Base-by-base conservation (phyloP, 257 asterid genomes). In the Phtheirospermum japonicum region DNA sequence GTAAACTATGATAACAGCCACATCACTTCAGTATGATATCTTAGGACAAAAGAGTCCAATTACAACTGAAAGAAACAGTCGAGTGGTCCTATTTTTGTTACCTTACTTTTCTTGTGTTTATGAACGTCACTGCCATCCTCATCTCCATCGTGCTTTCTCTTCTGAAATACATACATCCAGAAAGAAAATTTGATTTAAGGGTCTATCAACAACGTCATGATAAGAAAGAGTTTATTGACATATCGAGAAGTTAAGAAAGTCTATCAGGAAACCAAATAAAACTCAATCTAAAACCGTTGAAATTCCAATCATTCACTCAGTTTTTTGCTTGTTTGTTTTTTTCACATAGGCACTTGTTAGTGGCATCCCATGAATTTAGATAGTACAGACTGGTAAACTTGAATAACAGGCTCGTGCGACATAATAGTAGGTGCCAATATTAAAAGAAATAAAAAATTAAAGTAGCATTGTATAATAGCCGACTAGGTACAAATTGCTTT, bases 61-160 rank as follows among this genome's bases (percentile, higher is more conserved):
- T 34, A 42, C 57, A 66, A 40, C 43, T 20, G 63, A 72, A 2
- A 39, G 46, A 63, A 34, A 52, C 20, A 62, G 50, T 57, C 14
- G 2, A 20, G 33, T 33, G 63, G 51, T 30, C 71, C 53, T 53
- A 33, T 57, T 57, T 46, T 62, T 23, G 28, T 23, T 76, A 82
- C 87, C 87, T 82, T 82, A 67, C 77, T 82, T 68, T 74, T 82
- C 84, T 82, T 82, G 78, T 78, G 87, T 66, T 82, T 82, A 54
- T 78, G 78, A 62, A 68, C 53, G 61, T 79, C 84, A 31, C 43
- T 56, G 53, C 69, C 78, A 58, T 82, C 87, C 54, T 82, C 87
- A 58, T 78, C 84, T 37, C 87, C 82, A 13, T 82, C 84, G 28
- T 82, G 84, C 74, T 82, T 82, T 72, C 87, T 82, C 77, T 82